Base-by-base conservation (phyloP, 2,329 filamentous ascomycete genomes). In the Aurifilum marmelostoma region DNA sequence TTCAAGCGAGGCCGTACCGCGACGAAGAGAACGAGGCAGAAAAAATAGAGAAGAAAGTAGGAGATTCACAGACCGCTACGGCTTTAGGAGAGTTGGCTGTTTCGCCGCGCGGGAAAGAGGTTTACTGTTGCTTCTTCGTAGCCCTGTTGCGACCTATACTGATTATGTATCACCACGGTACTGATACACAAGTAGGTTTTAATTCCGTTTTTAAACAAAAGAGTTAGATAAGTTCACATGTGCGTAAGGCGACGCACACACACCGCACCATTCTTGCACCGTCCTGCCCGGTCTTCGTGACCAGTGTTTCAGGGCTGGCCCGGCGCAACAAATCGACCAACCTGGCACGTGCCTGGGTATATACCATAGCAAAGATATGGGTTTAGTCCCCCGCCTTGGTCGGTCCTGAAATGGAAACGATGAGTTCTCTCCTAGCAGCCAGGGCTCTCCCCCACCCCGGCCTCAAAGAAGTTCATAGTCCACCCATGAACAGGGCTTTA, bases 231-330 rank as follows among this genome's bases (percentile, higher is more conserved):
- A 29, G 32, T 11, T 3, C 27, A 6, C 24, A 56, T 32, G 14
- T 29, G 16, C 4, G 27, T 32, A 18, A n/a, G 24, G 52, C 24
- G 12, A 18, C 6, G 12, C 52, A 18, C n/a, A 27, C 50, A 2
- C 47, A 14, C 50, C n/a, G 12, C 52, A 12, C 21, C 27, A 56
- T 54, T 11, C n/a, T 54, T 12, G 50, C 50, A n/a, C 50, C n/a
- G 52, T 18, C 24, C 3, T 18, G 52, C 52, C 50, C 32, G 34
- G 34, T 14, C 3, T 27, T 56, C 14, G 14, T 29, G 52, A 29
- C 52, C 52, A 29, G 52, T 56, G 52, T 56, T 56, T 56, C 52
- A 56, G 52, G 24, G 52, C 52, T 56, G 52, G 52, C 6, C 7
- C 14, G 52, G 52, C 52, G 29, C 18, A 29, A 29, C 24, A 32